Percentiles rank a stretch among this genome's conserved stretches.
These are phyloP conservation scores for Parsonsia alboflavescens DNA, from an alignment of 257 asterid species.

Conservation along the genomic window DNA sequence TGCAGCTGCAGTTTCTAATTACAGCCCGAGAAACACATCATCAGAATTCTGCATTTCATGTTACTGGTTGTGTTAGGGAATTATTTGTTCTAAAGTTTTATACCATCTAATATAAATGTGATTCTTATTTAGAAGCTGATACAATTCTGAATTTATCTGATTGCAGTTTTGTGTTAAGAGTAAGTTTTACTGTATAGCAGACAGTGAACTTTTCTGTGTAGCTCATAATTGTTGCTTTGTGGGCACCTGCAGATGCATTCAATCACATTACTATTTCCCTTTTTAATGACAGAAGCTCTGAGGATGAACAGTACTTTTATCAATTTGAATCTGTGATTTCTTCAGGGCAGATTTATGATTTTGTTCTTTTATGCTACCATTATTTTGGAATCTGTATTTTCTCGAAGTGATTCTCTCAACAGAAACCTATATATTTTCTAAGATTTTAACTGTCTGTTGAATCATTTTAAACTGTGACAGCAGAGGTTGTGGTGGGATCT, in stretches of 20 bases:
- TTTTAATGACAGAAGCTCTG: constrained; percentile 2
- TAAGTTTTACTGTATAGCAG: not conserved
- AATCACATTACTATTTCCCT: not conserved
- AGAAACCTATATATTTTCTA: not conserved
- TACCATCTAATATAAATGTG: not conserved
- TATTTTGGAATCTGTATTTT: constrained; percentile 14
- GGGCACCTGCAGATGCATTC: not conserved
- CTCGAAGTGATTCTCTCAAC: not conserved
- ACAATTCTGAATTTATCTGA: not conserved
- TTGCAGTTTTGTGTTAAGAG: not conserved
- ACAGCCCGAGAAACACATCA: not conserved
- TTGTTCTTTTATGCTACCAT: not conserved
- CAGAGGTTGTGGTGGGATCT: constrained; percentile 91
- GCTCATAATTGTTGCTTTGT: not conserved
- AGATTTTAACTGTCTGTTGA: not conserved
- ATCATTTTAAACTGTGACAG: constrained; percentile 40
- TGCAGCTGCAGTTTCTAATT: not conserved
- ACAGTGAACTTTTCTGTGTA: not conserved
- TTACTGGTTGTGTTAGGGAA: not conserved
- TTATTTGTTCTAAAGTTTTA: not conserved
- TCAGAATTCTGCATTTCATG: not conserved
- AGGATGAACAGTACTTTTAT: not conserved
- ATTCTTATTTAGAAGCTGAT: not conserved
- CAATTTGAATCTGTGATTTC: not conserved
- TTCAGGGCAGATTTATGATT: not conserved